phyloP scores from a whole-genome alignment of 2,329 filamentous ascomycete genomes.

The Phaeosphaeriaceae sp. region DNA sequence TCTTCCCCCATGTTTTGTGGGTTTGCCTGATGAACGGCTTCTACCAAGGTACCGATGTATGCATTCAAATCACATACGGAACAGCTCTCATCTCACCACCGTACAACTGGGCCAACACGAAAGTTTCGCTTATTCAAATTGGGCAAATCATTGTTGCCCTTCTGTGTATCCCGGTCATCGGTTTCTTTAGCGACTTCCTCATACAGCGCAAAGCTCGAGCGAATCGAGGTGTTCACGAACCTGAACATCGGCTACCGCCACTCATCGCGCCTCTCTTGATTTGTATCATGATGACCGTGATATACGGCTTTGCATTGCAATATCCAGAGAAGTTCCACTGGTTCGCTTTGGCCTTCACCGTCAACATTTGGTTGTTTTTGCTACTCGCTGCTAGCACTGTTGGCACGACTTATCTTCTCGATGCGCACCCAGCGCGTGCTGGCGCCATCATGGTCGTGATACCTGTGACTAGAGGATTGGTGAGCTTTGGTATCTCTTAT shows the following conservation, averaged over 20 bases:
- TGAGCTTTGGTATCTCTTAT: slow-evolving; percentile 12
- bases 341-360: slow-evolving; percentile 12
- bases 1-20: slow-evolving; percentile 15
- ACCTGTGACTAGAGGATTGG: slow-evolving; percentile 11
- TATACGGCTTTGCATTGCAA: slow-evolving; percentile 10
- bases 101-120: slow-evolving; percentile 10
- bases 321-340: slow-evolving; percentile 10
- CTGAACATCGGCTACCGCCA: slow-evolving; percentile 47
- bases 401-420: slow-evolving; percentile 14
- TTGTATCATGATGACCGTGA: slow-evolving; percentile 20
- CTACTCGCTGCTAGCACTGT: slow-evolving; percentile 13
- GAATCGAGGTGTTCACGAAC: slow-evolving; percentile 43
- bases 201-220: slow-evolving; percentile 36
- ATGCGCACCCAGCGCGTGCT: slow-evolving; percentile 5
- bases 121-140: slow-evolving; percentile 11
- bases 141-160: slow-evolving; percentile 35
- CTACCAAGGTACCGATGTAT: slow-evolving; percentile 9
- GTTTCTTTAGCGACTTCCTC: slow-evolving; percentile 33
- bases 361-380: slow-evolving; percentile 11
- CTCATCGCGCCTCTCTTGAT: slow-evolving; percentile 47
- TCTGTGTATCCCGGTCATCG: slow-evolving; percentile 29
- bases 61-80: slow-evolving; percentile 9
- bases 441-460: slow-evolving; percentile 17
- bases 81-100: slow-evolving; percentile 2
- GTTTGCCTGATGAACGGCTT: slow-evolving; percentile 14